Base-by-base conservation (phyloP, 768 basidiomycete genomes). In the Tricholoma bakamatsutake region DNA sequence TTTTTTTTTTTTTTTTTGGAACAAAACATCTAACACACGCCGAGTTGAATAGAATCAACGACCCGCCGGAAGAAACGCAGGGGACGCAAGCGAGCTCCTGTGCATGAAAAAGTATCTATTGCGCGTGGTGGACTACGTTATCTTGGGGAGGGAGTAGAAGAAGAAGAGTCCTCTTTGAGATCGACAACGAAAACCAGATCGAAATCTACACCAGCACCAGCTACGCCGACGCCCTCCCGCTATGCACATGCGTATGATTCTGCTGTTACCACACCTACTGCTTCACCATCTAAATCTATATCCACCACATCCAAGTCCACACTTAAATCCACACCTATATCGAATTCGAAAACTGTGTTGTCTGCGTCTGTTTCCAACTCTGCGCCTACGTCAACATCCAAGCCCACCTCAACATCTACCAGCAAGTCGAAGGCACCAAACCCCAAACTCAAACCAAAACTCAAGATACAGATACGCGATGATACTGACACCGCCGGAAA, bases 1-100 rank as follows among this genome's bases (percentile, higher is more conserved):
- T 50, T 18, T 56, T 30, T 56, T 33, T 15, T 50, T 35, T 40
- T 7, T 34, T 37, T 50, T 57, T 31, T 40, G 50, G 27, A 40
- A 15, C 52, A 50, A 30, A 37, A 3, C 21, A 34, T 28, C 53
- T 59, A 50, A 55, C 48, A 53, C 53, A 59, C 57, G 56, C 55
- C 54, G 59, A 63, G 59, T 60, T 35, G 59, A 60, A 59, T 66
- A 67, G 72, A 69, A 58, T 64, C 69, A n/a, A 18, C 39, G 21
- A 28, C 39, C 2, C 65, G 68, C 11, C 67, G 69, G 13, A 73
- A 66, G 56, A 75, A 73, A 43, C 70, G 77, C 52, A 60, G 69
- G 59, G 46, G 15, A 30, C 28, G 46, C n/a, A 74, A 73, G 21
- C 58, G 51, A 33, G 35, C 50, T 18, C 35, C 18, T 50, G 28